Conservation (phyloP, 2,329 filamentous ascomycete genomes). For the Chlorencoelia australis region DNA sequence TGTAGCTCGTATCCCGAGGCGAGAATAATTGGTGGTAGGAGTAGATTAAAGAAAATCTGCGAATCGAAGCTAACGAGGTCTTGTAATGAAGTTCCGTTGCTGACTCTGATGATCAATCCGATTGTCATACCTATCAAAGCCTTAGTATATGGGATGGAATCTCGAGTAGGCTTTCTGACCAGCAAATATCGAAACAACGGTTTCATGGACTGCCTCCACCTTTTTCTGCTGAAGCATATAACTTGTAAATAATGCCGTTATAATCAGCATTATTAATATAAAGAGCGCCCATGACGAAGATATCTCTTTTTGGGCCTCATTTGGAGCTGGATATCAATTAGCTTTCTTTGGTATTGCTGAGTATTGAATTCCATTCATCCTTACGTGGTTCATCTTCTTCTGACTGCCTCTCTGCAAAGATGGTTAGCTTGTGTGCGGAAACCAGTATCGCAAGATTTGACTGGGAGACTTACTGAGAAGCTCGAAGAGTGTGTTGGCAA, state of each 20-base stretch:
- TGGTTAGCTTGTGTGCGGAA: slow-evolving; percentile 16
- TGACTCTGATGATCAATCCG: slow-evolving; percentile 76
- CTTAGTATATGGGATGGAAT: background rate
- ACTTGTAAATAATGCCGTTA: slow-evolving; percentile 90
- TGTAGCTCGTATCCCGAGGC: slow-evolving; percentile 96
- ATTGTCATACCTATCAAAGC: slow-evolving; percentile 82
- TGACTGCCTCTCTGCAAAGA: slow-evolving; percentile 19
- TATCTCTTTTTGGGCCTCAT: slow-evolving; percentile 86
- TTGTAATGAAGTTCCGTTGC: slow-evolving; percentile 72
- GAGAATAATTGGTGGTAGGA: slow-evolving; percentile 96
- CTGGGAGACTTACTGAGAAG: slow-evolving; percentile 25
- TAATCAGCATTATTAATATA: slow-evolving; percentile 90
- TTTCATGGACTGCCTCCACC: slow-evolving; percentile 96
- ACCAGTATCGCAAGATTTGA: background rate
- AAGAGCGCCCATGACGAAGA: slow-evolving; percentile 95
- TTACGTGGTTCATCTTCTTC: slow-evolving; percentile 24
- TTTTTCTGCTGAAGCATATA: slow-evolving; percentile 95
- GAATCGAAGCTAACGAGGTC: slow-evolving; percentile 94
- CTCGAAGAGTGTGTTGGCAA: slow-evolving; percentile 24
- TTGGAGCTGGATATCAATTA: slow-evolving; percentile 42
- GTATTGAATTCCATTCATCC: slow-evolving; percentile 9
- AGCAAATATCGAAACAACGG: slow-evolving; percentile 95
- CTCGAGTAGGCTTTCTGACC: slow-evolving; percentile 37
- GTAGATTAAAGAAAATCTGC: slow-evolving; percentile 98
- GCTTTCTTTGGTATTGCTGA: slow-evolving; percentile 13